Evolutionary conservation across 306 rosid species (phyloP).

Genomic region (Fagus crenata): DNA sequence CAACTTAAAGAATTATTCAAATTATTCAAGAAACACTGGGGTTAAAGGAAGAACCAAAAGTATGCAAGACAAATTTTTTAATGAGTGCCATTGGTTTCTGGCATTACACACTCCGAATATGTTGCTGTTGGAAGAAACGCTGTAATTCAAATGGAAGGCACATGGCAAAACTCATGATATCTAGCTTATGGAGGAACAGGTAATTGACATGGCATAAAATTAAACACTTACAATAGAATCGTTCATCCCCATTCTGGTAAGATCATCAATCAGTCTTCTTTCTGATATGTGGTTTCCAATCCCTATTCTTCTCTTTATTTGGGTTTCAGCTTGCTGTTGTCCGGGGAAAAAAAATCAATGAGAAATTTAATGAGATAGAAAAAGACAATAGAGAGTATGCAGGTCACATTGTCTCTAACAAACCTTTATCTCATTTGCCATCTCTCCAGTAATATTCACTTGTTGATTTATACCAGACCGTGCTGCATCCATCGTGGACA

Average conservation of each 20-base stretch:
- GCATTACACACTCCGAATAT: neutral
- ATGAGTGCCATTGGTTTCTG: neutral
- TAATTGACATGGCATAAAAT: neutral
- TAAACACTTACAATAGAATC: constrained; percentile 74
- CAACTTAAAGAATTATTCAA: neutral
- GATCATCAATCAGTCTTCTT: constrained; percentile 90
- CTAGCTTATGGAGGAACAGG: neutral
- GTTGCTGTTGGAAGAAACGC: neutral
- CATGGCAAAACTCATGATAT: neutral
- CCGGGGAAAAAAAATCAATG: constrained; percentile 9
- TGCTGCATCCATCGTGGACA: constrained; percentile 96
- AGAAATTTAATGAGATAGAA: constrained; percentile 3
- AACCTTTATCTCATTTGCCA: constrained; percentile 93
- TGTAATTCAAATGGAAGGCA: neutral
- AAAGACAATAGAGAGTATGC: neutral
- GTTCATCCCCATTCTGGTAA: constrained; percentile 89
- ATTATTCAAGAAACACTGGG: neutral
- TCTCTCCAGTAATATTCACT: constrained; percentile 76
- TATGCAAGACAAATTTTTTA: too few species aligned
- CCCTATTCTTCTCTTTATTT: constrained; percentile 96
- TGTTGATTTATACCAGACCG: constrained; percentile 88
- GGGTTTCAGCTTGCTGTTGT: constrained; percentile 96
- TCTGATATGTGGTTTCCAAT: constrained; percentile 95
- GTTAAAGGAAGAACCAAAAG: neutral
- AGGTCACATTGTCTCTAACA: constrained; percentile 25